Conservation (phyloP, 2,329 filamentous ascomycete genomes). For the Fusarium proliferatum region DNA sequence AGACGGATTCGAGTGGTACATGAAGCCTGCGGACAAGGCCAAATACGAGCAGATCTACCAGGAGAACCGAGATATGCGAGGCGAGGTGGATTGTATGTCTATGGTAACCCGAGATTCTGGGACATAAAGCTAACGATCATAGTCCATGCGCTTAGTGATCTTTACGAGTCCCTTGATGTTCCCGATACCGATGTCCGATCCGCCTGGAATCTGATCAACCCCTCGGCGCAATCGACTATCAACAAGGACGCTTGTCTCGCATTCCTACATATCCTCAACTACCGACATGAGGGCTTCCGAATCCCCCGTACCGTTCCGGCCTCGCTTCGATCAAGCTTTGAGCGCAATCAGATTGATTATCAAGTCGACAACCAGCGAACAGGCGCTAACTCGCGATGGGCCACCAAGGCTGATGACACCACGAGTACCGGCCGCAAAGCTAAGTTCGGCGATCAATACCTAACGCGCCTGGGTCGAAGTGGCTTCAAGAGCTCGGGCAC, state of each 20-base stretch:
- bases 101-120: not conserved
- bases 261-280: constrained; percentile 96
- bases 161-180: constrained; percentile 84
- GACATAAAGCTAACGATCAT: constrained; percentile 31
- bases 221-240: constrained; percentile 82
- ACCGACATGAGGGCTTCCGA: constrained; percentile 93
- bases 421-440: constrained; percentile 91
- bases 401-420: constrained; percentile 79
- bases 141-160: constrained; percentile 82
- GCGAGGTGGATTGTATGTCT: constrained; percentile 79
- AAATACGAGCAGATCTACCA: constrained; percentile 99
- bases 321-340: constrained; percentile 90
- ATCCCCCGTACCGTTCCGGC: constrained; percentile 93
- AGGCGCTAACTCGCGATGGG: constrained; percentile 79
- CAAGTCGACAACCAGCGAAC: constrained; percentile 81
- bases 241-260: constrained; percentile 95
- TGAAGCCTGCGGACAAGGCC: constrained; percentile 87
- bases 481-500: constrained; percentile 86
- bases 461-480: constrained; percentile 87
- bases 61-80: constrained; percentile 87
- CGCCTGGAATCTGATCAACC: constrained; percentile 98
- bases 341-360: constrained; percentile 97
- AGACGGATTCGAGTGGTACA: constrained; percentile 99
- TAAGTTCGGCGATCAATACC: constrained; percentile 97
- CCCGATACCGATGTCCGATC: constrained; percentile 85